Conservation (phyloP, 208 protist genomes). For the Leishmania major region DNA sequence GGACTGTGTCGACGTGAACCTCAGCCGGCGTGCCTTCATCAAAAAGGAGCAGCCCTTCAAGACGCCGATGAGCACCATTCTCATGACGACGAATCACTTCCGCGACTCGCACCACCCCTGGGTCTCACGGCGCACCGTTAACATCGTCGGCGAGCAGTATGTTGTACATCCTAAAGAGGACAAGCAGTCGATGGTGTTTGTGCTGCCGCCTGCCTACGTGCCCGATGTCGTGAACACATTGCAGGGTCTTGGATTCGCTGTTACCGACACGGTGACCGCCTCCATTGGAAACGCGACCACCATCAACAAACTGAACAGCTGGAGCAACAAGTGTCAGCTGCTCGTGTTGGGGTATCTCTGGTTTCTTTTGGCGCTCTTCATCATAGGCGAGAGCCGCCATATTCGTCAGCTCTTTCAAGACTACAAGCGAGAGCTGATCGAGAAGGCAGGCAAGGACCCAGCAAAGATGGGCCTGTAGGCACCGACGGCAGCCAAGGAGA, state of each 20-base stretch:
- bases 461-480: slow-evolving; percentile 65
- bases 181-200: slow-evolving; percentile 76
- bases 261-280: slow-evolving; percentile 61
- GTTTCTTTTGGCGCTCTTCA: slow-evolving; percentile 72
- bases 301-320: slow-evolving; percentile 55
- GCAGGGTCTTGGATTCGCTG: slow-evolving; percentile 71
- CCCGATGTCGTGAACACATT: slow-evolving; percentile 71
- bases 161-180: slow-evolving; percentile 76
- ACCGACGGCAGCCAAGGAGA: neutral
- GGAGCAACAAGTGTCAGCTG: slow-evolving; percentile 69
- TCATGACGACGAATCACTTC: slow-evolving; percentile 66
- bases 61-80: slow-evolving; percentile 57
- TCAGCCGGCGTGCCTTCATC: slow-evolving; percentile 75
- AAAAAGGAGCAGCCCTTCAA: slow-evolving; percentile 82
- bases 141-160: slow-evolving; percentile 80
- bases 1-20: slow-evolving; percentile 78
- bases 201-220: slow-evolving; percentile 71
- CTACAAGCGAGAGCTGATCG: slow-evolving; percentile 79
- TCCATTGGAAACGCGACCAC: slow-evolving; percentile 53
- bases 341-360: slow-evolving; percentile 76
- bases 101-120: slow-evolving; percentile 71
- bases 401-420: slow-evolving; percentile 65
- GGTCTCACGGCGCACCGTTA: slow-evolving; percentile 57
- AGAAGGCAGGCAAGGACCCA: slow-evolving; percentile 80
- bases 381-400: slow-evolving; percentile 65